Base-by-base conservation (phyloP, 2,329 filamentous ascomycete genomes). In the Microcyclosporella mali region DNA sequence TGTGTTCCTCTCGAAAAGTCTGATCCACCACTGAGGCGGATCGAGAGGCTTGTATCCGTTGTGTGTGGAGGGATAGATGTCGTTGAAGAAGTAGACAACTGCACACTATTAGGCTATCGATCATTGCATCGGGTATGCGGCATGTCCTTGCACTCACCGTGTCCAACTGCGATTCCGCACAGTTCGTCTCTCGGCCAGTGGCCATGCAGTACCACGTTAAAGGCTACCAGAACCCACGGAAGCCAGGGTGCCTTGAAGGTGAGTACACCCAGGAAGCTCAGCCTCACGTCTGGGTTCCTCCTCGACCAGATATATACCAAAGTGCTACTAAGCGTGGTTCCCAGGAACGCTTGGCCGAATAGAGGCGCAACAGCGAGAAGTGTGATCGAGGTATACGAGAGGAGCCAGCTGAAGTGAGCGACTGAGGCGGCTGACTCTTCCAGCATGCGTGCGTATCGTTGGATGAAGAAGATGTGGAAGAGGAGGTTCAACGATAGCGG, bases 301-400 rank as follows among this genome's bases (percentile, higher is more conserved):
- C 92, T 79, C 50, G 88, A 92, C 92, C 92, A 98, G 59, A 98
- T 95, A 66, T 98, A 98, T 43, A 97, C 90, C 48, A 98, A 74
- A 4, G 87, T 95, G 37, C 88, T 94, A 3, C 87, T 94, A 11
- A 98, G 76, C 1, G 90, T 86, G 32, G 89, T 87, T n/a, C 92
- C 92, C 9, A 98, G 78, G 65, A 95, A 98, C 1, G 87, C 87
- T 72, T 97, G 88, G 18, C 84, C 88, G 37, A 95, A 83, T 49
- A 95, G 73, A 1, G 90, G 89, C 33, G 89, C 92, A 31, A 97
- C 73, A 33, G 81, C 70, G 42, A 97, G 78, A 14, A 98, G 79
- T 44, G 83, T 84, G 2, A 79, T 76, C 63, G 82, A 88, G 44
- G 88, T 83, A 64, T 94, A 97, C 40, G 92, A 72, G 2, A 98